Conservation (phyloP, 768 basidiomycete genomes). For the Pulveroboletus frians region DNA sequence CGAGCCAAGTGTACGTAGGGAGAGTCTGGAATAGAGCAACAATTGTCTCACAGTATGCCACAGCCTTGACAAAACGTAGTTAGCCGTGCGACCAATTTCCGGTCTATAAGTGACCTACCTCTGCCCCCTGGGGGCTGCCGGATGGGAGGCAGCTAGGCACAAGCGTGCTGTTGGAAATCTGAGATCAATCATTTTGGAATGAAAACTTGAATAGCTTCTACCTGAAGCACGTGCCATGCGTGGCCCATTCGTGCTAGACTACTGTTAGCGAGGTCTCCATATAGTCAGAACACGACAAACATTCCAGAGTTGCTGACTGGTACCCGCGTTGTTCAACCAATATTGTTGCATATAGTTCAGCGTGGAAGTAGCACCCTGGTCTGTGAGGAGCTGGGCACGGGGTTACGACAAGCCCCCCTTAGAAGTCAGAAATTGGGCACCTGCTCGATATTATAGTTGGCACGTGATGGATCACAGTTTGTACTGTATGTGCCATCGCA, state of each 20-base stretch:
- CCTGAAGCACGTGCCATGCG: conserved; percentile 55
- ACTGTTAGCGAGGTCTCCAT: conserved; percentile 2
- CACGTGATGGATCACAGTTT: conserved; percentile 39
- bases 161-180: conserved; percentile 45
- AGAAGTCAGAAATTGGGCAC: conserved; percentile 24
- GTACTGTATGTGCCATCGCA: conserved; percentile 44
- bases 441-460: conserved; percentile 38
- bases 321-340: conserved; percentile 59
- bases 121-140: conserved; percentile 55
- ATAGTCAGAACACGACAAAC: conserved; percentile 30
- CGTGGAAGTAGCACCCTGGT: conserved; percentile 55
- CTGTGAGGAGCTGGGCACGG: conserved; percentile 43
- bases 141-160: conserved; percentile 52
- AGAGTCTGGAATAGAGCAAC: conserved; percentile 60
- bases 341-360: conserved; percentile 55
- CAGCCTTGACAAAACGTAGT: conserved; percentile 41
- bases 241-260: conserved; percentile 61
- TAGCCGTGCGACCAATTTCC: background rate
- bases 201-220: background rate
- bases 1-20: conserved; percentile 71
- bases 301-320: conserved; percentile 66
- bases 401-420: background rate
- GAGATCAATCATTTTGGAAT: background rate
- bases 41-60: conserved; percentile 56
- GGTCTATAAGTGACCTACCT: conserved; percentile 35